Evolutionary conservation across 2,329 filamentous ascomycete genomes (phyloP).

Genomic region (Ustilaginoidea virens): DNA sequence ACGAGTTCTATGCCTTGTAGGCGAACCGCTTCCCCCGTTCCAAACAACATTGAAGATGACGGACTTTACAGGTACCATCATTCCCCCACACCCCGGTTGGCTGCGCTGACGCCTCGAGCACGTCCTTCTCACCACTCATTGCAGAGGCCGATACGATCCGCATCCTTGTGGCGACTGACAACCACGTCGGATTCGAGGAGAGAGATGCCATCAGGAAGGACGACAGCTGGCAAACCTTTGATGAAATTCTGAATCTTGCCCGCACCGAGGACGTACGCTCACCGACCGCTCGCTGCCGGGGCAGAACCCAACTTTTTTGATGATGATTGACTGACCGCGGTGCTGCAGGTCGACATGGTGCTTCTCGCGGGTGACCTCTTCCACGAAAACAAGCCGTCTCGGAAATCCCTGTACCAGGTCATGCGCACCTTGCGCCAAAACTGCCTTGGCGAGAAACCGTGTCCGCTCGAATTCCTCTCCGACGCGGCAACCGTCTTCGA

Average conservation of each 20-base stretch:
- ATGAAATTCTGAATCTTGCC: slow-evolving; percentile 85
- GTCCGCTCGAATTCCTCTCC: slow-evolving; percentile 85
- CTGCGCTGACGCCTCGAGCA: too few species aligned
- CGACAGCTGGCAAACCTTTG: slow-evolving; percentile 92
- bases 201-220: slow-evolving; percentile 87
- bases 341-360: slow-evolving; percentile 75
- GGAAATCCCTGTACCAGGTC: slow-evolving; percentile 92
- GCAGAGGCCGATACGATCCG: slow-evolving; percentile 69
- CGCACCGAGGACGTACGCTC: slow-evolving; percentile 58
- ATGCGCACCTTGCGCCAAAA: slow-evolving; percentile 90
- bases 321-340: background rate
- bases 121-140: background rate
- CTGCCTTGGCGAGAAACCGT: slow-evolving; percentile 88
- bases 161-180: slow-evolving; percentile 88
- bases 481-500: slow-evolving; percentile 87
- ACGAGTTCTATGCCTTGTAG: too few species aligned
- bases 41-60: slow-evolving; percentile 2
- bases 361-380: slow-evolving; percentile 89
- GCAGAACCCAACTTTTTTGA: background rate
- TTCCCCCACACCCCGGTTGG: too few species aligned
- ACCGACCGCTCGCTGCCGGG: too few species aligned
- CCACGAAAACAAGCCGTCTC: slow-evolving; percentile 93
- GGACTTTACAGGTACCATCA: slow-evolving; percentile 5
- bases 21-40: background rate
- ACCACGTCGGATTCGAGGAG: slow-evolving; percentile 94